Evolutionary conservation across 1,139 yeast genomes (phyloP).

Genomic region (Scheffersomyces parashehatae): DNA sequence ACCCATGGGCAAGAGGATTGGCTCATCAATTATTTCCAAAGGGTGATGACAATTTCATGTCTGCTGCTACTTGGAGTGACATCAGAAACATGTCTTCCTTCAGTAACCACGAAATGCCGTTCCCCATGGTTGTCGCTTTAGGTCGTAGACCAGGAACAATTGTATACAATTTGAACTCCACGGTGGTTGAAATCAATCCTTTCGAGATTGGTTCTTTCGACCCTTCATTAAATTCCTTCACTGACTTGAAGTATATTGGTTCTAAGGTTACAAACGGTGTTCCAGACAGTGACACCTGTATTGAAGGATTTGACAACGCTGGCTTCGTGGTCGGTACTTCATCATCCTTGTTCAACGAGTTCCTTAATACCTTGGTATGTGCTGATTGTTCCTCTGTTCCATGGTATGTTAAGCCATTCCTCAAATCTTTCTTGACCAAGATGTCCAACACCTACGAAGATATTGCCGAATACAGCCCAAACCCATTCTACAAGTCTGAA

Average conservation of each 20-base stretch:
- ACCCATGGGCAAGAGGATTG: conserved; percentile 53
- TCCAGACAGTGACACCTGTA: conserved; percentile 41
- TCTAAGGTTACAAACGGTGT: conserved; percentile 33
- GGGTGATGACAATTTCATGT: conserved; percentile 23
- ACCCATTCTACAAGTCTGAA: conserved; percentile 51
- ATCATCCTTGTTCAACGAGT: conserved; percentile 74
- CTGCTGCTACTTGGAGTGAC: conserved; percentile 32
- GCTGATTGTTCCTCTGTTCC: conserved; percentile 47
- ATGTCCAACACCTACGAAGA: conserved; percentile 42
- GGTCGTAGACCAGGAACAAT: conserved; percentile 39
- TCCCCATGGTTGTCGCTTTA: conserved; percentile 36
- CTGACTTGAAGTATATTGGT: conserved; percentile 39
- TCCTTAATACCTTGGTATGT: conserved; percentile 58
- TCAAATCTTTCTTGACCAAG: conserved; percentile 43
- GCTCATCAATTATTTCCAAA: conserved; percentile 39
- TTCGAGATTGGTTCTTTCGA: conserved; percentile 48
- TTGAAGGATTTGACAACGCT: conserved; percentile 73
- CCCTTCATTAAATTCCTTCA: conserved; percentile 36
- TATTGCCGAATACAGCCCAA: conserved; percentile 47
- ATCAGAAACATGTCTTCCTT: conserved; percentile 29
- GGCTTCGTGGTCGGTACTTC: conserved; percentile 80
- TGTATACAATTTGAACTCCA: conserved; percentile 35
- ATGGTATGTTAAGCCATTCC: conserved; percentile 47
- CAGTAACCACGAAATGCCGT: conserved; percentile 40
- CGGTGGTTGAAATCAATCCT: conserved; percentile 43